Evolutionary conservation across 306 rosid species (phyloP).

Genomic region (Castanea mollissima): DNA sequence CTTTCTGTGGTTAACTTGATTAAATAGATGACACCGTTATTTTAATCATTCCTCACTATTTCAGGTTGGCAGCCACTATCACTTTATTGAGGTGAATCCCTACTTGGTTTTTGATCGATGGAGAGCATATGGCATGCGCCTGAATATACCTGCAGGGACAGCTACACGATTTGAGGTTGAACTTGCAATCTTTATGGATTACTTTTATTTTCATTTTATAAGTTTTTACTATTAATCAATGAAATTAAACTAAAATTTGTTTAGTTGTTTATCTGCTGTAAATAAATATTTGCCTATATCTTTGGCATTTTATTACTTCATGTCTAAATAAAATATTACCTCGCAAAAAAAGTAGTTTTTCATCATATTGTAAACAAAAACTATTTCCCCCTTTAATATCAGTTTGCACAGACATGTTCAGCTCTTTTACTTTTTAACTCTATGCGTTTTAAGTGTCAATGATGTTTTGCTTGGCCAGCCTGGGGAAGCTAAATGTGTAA

Average conservation of each 20-base stretch:
- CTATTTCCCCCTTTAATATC: neutral
- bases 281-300: neutral
- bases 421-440: constrained; percentile 7
- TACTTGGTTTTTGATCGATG: constrained; percentile 72
- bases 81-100: constrained; percentile 87
- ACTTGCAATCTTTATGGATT: neutral
- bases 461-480: constrained; percentile 55
- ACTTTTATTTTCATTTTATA: neutral
- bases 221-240: constrained; percentile 5
- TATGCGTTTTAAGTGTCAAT: constrained; percentile 19
- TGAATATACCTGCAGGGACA: constrained; percentile 86
- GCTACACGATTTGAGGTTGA: constrained; percentile 87
- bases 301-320: neutral
- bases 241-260: neutral
- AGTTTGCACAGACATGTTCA: neutral
- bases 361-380: neutral
- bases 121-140: constrained; percentile 82
- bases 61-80: constrained; percentile 98
- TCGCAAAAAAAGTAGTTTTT: neutral
- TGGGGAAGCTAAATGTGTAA: constrained; percentile 68
- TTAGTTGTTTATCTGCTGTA: neutral
- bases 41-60: constrained; percentile 24
- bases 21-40: neutral
- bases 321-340: neutral
- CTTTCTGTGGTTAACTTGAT: constrained; percentile 12